A percentile compares a stretch with the other conserved stretches of the same genome.
phyloP scores from a whole-genome alignment of 108 stramenopile species.

The Skeletonema tropicum region DNA sequence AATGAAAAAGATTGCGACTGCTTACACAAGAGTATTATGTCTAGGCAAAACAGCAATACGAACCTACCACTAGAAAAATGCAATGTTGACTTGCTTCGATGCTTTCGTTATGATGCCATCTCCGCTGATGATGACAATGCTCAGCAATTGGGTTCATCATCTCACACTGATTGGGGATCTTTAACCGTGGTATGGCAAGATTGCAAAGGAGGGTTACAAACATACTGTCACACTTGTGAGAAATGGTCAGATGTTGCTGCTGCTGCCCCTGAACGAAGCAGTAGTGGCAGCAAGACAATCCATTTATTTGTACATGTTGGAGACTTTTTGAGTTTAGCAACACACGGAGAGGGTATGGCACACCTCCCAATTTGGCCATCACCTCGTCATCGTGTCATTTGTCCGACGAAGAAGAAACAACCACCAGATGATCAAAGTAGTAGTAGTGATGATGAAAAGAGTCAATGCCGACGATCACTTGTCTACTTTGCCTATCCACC shows the following conservation, averaged over 20 bases:
- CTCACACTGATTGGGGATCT: too few species aligned
- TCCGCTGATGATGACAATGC: too few species aligned
- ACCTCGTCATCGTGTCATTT: slow-evolving; percentile 48
- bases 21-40: too few species aligned
- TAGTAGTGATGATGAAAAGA: too few species aligned
- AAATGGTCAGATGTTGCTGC: slow-evolving; percentile 65
- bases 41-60: too few species aligned
- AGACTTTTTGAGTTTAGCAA: slow-evolving; percentile 73
- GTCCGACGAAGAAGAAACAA: slow-evolving; percentile 26
- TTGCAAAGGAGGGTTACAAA: slow-evolving; percentile 76
- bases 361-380: slow-evolving; percentile 32
- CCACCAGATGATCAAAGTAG: slow-evolving; percentile 1
- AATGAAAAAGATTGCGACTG: too few species aligned
- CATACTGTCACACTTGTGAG: slow-evolving; percentile 68
- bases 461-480: slow-evolving; percentile 51
- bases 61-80: too few species aligned
- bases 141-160: too few species aligned
- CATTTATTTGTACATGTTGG: slow-evolving; percentile 76
- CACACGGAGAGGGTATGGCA: slow-evolving; percentile 9
- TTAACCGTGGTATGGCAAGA: slow-evolving; percentile 90
- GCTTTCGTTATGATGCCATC: too few species aligned
- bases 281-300: not conserved
- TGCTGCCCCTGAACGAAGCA: slow-evolving; percentile 6
- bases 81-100: too few species aligned
- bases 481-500: slow-evolving; percentile 80